Evolutionary conservation across 805 yeast genomes (phyloP).

Genomic region (Pichia phayaonensis): DNA sequence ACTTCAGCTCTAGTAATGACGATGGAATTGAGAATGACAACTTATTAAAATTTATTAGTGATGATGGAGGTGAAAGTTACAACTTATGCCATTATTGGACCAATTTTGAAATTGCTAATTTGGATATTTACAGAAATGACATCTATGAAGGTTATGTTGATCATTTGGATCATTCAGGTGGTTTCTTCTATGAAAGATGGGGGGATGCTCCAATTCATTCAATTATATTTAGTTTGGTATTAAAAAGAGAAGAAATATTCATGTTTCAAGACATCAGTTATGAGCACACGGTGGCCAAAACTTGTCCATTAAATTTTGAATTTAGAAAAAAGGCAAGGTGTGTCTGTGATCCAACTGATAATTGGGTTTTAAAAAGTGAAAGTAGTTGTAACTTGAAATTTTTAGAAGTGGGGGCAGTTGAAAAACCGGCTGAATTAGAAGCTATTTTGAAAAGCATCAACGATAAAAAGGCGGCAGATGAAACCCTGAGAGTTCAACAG

Average conservation of each 20-base stretch:
- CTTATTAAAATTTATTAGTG: constrained; percentile 52
- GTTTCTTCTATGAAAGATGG: constrained; percentile 85
- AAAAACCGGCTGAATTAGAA: not conserved
- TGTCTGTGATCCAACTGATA: constrained; percentile 61
- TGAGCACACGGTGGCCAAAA: constrained; percentile 68
- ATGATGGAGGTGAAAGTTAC: constrained; percentile 56
- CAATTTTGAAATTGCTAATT: constrained; percentile 66
- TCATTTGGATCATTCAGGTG: constrained; percentile 59
- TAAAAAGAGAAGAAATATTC: constrained; percentile 60
- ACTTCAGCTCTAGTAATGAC: not conserved
- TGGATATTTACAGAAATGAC: constrained; percentile 54
- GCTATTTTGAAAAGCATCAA: not conserved
- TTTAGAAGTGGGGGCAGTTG: constrained; percentile 17
- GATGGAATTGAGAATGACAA: constrained; percentile 22
- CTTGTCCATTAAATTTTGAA: constrained; percentile 65
- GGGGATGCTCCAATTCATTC: constrained; percentile 65
- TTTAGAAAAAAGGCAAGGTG: constrained; percentile 54
- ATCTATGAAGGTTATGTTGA: constrained; percentile 55
- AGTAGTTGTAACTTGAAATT: constrained; percentile 24
- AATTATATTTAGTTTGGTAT: constrained; percentile 33
- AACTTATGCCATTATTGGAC: constrained; percentile 81
- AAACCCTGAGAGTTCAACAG: not conserved
- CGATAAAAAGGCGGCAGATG: not conserved
- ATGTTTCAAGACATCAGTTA: constrained; percentile 78
- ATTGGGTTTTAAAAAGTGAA: constrained; percentile 50